Base-by-base conservation (phyloP, 164 flowering plant genomes). In the Magnolia kwangsiensis region DNA sequence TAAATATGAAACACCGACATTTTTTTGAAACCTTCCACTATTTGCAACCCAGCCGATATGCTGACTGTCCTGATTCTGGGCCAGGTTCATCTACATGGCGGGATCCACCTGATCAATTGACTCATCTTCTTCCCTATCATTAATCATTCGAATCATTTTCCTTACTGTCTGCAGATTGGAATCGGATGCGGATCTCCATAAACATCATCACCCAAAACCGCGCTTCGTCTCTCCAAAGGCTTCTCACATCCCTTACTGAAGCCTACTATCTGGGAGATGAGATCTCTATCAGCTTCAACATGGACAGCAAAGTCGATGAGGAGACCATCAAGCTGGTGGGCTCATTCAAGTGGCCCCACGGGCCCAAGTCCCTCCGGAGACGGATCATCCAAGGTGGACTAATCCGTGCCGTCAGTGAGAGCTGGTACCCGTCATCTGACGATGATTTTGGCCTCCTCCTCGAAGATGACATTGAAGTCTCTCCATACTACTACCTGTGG, bases 351-450 rank as follows among this genome's bases (percentile, higher is more conserved):
- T 96, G 99, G 99, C 91, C 97, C 24, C 99, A 96, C 67, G 99
- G 99, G 1, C 86, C 93, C 51, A 93, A 96, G 76, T 87, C 88
- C 37, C 84, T 91, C 18, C 79, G 95, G 55, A 83, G 99, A 71
- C 83, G 99, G 80, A 96, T 96, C 89, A 90, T 96, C 80, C 99
- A 96, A 78, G 99, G 98, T 72, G 99, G 99, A 31, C 89, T 96
- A 0, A 93, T 96, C 67, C 88, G 99, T 69, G 99, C 99, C 2
- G 99, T 96, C 4, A 93, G 99, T 63, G 99, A 96, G 84, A 93
- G 98, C 69, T 96, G 99, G 99, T 96, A 96, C 83, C 99, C 99
- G 0, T 65, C 97, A 8, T 89, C 96, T 0, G 97, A 96, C 61
- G 89, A 96, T 64, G 97, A 96, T 72, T 96, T 73, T 27, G 99